A percentile compares a stretch with the other conserved stretches of the same genome.
Evolutionary conservation across 2,329 filamentous ascomycete species (phyloP).

Genomic region (Ophiostoma montium): DNA sequence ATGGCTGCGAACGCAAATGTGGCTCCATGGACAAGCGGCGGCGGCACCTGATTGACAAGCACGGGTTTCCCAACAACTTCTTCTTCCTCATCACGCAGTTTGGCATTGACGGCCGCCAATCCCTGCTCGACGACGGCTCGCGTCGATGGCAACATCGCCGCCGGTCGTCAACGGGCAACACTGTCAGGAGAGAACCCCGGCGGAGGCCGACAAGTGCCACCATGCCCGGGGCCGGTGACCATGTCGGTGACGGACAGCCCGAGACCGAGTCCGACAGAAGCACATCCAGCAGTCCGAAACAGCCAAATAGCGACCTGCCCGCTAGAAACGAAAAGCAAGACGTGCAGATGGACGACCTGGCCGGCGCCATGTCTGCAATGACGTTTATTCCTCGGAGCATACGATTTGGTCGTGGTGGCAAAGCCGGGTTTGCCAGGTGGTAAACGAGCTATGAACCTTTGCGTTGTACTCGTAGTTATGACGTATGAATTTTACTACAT

Average conservation of each 20-base stretch:
- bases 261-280: background rate
- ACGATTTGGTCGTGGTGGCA: constrained; percentile 45
- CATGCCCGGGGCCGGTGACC: background rate
- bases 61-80: constrained; percentile 77
- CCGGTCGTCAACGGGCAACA: constrained; percentile 30
- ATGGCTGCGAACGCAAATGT: constrained; percentile 76
- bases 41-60: constrained; percentile 86
- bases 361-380: constrained; percentile 55
- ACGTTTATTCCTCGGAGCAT: constrained; percentile 56
- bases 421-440: constrained; percentile 35
- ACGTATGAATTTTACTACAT: background rate
- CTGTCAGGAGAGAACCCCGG: constrained; percentile 17
- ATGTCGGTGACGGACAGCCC: no score
- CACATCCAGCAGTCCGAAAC: background rate
- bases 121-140: constrained; percentile 53
- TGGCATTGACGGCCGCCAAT: constrained; percentile 75
- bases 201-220: constrained; percentile 1
- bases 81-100: constrained; percentile 78
- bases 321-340: constrained; percentile 3
- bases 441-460: background rate
- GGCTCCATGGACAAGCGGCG: constrained; percentile 70
- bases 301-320: background rate
- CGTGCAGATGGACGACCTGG: constrained; percentile 42
- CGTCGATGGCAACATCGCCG: constrained; percentile 24
- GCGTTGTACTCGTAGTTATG: background rate